Conservation (phyloP, 768 basidiomycete species). For the Mycena amicta region DNA sequence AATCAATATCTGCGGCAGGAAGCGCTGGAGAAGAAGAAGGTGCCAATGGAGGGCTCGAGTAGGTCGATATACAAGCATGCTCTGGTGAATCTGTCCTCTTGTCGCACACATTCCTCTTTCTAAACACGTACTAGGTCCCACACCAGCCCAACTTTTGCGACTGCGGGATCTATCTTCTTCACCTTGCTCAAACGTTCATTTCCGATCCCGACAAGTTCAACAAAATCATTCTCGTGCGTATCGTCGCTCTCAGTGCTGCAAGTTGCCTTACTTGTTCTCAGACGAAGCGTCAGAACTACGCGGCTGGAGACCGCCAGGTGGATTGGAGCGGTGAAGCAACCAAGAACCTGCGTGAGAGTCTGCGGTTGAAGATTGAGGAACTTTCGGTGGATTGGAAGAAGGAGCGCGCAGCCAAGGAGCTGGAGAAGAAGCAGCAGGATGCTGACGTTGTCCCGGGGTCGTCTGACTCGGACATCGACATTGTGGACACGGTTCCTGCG, state of each 20-base stretch:
- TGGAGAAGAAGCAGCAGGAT: conserved; percentile 40
- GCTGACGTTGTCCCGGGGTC: conserved; percentile 32
- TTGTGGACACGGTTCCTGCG: conserved; percentile 33
- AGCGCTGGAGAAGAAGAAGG: conserved; percentile 68
- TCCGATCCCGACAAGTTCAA: conserved; percentile 55
- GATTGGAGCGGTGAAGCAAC: conserved; percentile 60
- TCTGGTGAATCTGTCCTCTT: conserved; percentile 41
- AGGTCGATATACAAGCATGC: conserved; percentile 52
- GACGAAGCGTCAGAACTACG: conserved; percentile 6
- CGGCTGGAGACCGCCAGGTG: conserved; percentile 40
- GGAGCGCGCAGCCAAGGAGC: conserved; percentile 41
- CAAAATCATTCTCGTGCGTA: conserved; percentile 49
- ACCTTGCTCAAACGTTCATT: conserved; percentile 82
- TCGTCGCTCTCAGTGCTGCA: not conserved
- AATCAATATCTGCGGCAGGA: conserved; percentile 72
- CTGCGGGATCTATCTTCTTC: conserved; percentile 90
- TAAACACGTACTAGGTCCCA: conserved; percentile 64
- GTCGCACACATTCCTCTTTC: not conserved
- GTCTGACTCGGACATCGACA: conserved; percentile 47
- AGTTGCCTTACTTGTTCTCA: not conserved
- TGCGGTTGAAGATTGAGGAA: conserved; percentile 41
- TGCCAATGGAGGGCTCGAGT: conserved; percentile 32
- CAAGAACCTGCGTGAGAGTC: conserved; percentile 46
- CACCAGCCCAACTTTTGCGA: conserved; percentile 88
- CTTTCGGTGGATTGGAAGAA: conserved; percentile 61